Evolutionary conservation across 371 early-diverging fungal genomes (phyloP).

Genomic region (Haplosporangium sp.): DNA sequence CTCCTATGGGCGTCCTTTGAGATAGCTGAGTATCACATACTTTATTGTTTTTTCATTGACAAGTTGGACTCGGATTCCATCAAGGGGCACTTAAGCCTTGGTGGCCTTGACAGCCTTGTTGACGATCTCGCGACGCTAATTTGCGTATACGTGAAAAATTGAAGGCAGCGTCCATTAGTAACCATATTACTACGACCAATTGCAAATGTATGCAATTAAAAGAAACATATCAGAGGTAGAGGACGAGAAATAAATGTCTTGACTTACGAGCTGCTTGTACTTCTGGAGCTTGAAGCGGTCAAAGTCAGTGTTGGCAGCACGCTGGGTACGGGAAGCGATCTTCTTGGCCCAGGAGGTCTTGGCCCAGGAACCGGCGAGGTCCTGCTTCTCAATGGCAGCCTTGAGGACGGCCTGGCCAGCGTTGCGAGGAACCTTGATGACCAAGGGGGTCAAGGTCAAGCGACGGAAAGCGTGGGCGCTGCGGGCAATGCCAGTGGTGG

Average conservation of each 20-base stretch:
- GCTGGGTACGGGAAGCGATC: constrained; percentile 81
- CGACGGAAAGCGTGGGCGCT: constrained; percentile 89
- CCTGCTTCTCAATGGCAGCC: constrained; percentile 87
- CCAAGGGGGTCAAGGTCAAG: constrained; percentile 88
- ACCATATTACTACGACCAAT: background rate
- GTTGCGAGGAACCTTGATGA: constrained; percentile 88
- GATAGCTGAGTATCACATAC: too few species aligned
- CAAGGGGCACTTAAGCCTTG: constrained; percentile 43
- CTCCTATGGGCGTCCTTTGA: too few species aligned
- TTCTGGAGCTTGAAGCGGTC: constrained; percentile 96
- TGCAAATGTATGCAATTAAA: background rate
- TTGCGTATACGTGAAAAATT: too few species aligned
- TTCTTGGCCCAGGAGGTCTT: constrained; percentile 96
- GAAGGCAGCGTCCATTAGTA: too few species aligned
- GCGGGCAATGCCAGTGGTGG: constrained; percentile 94
- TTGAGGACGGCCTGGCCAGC: constrained; percentile 81
- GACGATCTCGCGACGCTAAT: constrained; percentile 53
- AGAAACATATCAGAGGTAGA: background rate
- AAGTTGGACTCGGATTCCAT: too few species aligned
- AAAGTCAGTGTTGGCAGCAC: constrained; percentile 90
- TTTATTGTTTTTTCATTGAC: too few species aligned
- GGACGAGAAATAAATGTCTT: background rate
- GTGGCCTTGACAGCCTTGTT: constrained; percentile 51
- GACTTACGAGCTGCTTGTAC: constrained; percentile 82
- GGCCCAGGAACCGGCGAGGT: constrained; percentile 81